Conservation (phyloP, 177 flowering plant genomes). For the Tripterygium wilfordii region DNA sequence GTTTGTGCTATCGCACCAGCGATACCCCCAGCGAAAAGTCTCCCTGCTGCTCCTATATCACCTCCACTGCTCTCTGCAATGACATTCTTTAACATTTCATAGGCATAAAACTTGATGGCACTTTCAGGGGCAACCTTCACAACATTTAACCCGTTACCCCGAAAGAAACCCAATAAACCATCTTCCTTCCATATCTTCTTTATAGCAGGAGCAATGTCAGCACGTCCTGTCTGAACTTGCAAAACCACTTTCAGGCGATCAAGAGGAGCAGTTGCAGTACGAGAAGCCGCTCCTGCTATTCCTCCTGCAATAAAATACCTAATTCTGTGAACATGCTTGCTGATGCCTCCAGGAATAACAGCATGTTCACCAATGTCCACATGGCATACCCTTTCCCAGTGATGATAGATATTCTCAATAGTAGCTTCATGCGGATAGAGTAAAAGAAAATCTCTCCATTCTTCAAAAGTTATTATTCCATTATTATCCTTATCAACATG, state of each 20-base stretch:
- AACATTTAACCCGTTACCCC: constrained; percentile 96
- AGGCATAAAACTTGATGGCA: constrained; percentile 90
- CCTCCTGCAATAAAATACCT: constrained; percentile 91
- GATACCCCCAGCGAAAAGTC: constrained; percentile 84
- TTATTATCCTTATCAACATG: constrained; percentile 95
- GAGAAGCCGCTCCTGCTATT: constrained; percentile 94
- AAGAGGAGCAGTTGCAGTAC: constrained; percentile 98
- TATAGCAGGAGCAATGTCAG: constrained; percentile 57
- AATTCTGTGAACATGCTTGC: constrained; percentile 75
- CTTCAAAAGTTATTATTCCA: constrained; percentile 95
- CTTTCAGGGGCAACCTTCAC: constrained; percentile 98
- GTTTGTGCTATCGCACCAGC: constrained; percentile 98
- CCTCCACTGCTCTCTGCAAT: constrained; percentile 50
- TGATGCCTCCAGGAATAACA: constrained; percentile 84
- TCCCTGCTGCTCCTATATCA: constrained; percentile 72
- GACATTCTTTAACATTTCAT: constrained; percentile 69
- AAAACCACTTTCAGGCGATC: constrained; percentile 85
- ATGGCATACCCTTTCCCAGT: constrained; percentile 89
- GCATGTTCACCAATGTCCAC: constrained; percentile 98
- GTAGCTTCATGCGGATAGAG: constrained; percentile 98
- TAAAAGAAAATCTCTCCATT: constrained; percentile 97
- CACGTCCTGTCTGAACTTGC: constrained; percentile 74
- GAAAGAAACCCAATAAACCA: constrained; percentile 68
- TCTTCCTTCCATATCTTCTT: constrained; percentile 72
- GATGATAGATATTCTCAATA: constrained; percentile 80